Percentiles rank a stretch among this genome's conserved stretches.
These are phyloP conservation scores for Meyerozyma guilliermondii DNA, from an alignment of 1,139 yeast species.

Conservation along the genomic window DNA sequence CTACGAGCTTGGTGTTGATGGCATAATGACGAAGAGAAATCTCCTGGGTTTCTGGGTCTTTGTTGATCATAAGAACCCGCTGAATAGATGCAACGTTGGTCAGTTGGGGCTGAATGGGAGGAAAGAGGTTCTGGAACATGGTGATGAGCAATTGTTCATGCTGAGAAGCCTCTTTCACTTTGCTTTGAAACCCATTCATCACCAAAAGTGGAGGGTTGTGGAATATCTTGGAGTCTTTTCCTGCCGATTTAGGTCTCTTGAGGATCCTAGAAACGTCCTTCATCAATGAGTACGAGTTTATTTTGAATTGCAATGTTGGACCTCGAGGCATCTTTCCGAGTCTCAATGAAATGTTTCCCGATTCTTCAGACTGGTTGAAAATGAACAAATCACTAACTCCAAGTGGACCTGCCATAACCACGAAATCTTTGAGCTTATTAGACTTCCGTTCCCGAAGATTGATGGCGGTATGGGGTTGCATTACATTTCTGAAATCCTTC, in stretches of 20 bases:
- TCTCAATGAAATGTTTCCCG: slow-evolving; percentile 80
- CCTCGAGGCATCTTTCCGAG: slow-evolving; percentile 90
- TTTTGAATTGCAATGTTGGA: slow-evolving; percentile 83
- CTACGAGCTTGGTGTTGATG: slow-evolving; percentile 83
- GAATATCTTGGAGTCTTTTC: slow-evolving; percentile 59
- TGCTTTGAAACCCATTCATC: slow-evolving; percentile 71
- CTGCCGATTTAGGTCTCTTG: slow-evolving; percentile 65
- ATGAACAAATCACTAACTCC: slow-evolving; percentile 87
- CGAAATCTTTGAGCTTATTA: slow-evolving; percentile 82
- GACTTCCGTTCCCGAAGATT: slow-evolving; percentile 80
- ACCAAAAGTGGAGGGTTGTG: slow-evolving; percentile 84
- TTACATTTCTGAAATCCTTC: slow-evolving; percentile 77
- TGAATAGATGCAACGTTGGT: slow-evolving; percentile 72
- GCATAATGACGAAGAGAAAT: slow-evolving; percentile 89
- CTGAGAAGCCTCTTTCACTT: slow-evolving; percentile 47
- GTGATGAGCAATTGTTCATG: slow-evolving; percentile 84
- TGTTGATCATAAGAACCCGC: slow-evolving; percentile 80
- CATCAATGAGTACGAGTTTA: slow-evolving; percentile 71
- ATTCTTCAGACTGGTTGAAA: slow-evolving; percentile 72
- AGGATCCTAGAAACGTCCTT: slow-evolving; percentile 73
- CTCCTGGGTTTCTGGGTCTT: slow-evolving; percentile 61
- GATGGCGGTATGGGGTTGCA: slow-evolving; percentile 97
- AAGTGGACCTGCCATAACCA: slow-evolving; percentile 96
- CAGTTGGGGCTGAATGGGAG: slow-evolving; percentile 80
- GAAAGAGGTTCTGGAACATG: slow-evolving; percentile 92